Evolutionary conservation across 2,329 filamentous ascomycete genomes (phyloP).

Genomic region (Rhinocladiella similis): DNA sequence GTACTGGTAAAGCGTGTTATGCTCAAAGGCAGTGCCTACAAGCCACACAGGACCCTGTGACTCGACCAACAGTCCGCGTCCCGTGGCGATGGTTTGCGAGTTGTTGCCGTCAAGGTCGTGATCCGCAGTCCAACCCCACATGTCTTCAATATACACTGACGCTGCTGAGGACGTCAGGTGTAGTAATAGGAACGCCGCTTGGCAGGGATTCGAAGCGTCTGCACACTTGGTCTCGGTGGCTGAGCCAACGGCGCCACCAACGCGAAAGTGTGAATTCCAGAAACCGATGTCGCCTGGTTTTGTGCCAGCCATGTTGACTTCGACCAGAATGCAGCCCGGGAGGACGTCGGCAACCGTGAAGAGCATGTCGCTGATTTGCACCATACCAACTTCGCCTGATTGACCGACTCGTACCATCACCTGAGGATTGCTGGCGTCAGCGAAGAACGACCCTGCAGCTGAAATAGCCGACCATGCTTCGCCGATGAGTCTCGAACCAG

Average conservation of each 20-base stretch:
- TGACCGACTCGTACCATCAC: constrained; percentile 55
- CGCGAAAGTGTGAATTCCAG: constrained; percentile 91
- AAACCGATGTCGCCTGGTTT: constrained; percentile 71
- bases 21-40: constrained; percentile 48
- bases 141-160: constrained; percentile 80
- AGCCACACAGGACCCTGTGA: constrained; percentile 61
- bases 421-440: constrained; percentile 43
- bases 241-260: constrained; percentile 77
- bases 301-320: constrained; percentile 78
- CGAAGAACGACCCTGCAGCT: constrained; percentile 36
- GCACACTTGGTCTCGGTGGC: constrained; percentile 43
- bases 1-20: constrained; percentile 51
- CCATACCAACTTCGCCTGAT: constrained; percentile 50
- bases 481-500: background rate
- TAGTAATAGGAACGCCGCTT: constrained; percentile 67
- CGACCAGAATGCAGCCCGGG: constrained; percentile 67
- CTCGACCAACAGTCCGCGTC: constrained; percentile 79
- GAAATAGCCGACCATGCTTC: constrained; percentile 2
- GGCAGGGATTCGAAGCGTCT: constrained; percentile 63
- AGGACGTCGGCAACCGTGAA: constrained; percentile 53
- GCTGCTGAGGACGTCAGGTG: constrained; percentile 52
- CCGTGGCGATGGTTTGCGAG: constrained; percentile 75
- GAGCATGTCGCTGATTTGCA: constrained; percentile 54
- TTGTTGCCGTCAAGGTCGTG: constrained; percentile 81
- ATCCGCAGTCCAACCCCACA: constrained; percentile 85